A percentile compares a stretch with the other conserved stretches of the same genome.
phyloP scores from a whole-genome alignment of 202 grass and related monocot genomes.

The Eragrostis tef region DNA sequence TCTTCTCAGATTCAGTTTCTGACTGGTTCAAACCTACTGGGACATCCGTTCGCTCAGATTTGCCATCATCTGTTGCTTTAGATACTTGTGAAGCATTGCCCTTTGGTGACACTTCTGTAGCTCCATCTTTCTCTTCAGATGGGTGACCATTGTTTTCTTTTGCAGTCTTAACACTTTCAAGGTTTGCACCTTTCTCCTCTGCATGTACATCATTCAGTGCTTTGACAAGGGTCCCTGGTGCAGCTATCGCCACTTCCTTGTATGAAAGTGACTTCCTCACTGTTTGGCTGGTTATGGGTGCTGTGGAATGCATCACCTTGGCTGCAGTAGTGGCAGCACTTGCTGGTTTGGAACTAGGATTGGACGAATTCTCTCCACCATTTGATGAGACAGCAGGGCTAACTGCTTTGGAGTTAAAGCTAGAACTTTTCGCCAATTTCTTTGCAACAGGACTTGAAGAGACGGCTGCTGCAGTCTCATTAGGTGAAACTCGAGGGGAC shows the following conservation, averaged over 20 bases:
- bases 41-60: slow-evolving; percentile 45
- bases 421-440: slow-evolving; percentile 76
- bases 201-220: slow-evolving; percentile 52
- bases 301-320: slow-evolving; percentile 56
- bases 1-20: slow-evolving; percentile 35
- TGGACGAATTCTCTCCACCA: slow-evolving; percentile 61
- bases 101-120: slow-evolving; percentile 50
- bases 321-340: slow-evolving; percentile 50
- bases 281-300: slow-evolving; percentile 50
- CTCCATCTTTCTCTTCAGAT: slow-evolving; percentile 59
- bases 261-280: slow-evolving; percentile 93
- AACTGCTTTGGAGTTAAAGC: slow-evolving; percentile 66
- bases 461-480: slow-evolving; percentile 48
- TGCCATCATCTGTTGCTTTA: slow-evolving; percentile 48
- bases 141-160: slow-evolving; percentile 49
- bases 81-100: slow-evolving; percentile 40
- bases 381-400: slow-evolving; percentile 51
- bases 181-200: slow-evolving; percentile 55
- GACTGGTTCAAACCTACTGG: slow-evolving; percentile 42
- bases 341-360: slow-evolving; percentile 56
- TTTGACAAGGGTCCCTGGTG: slow-evolving; percentile 85
- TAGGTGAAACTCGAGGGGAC: slow-evolving; percentile 63
- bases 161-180: slow-evolving; percentile 43
- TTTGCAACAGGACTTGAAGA: slow-evolving; percentile 68
- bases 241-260: slow-evolving; percentile 96